phyloP scores from a whole-genome alignment of 1,284 basidiomycete species.

The Erythrobasidium hasegawianum region DNA sequence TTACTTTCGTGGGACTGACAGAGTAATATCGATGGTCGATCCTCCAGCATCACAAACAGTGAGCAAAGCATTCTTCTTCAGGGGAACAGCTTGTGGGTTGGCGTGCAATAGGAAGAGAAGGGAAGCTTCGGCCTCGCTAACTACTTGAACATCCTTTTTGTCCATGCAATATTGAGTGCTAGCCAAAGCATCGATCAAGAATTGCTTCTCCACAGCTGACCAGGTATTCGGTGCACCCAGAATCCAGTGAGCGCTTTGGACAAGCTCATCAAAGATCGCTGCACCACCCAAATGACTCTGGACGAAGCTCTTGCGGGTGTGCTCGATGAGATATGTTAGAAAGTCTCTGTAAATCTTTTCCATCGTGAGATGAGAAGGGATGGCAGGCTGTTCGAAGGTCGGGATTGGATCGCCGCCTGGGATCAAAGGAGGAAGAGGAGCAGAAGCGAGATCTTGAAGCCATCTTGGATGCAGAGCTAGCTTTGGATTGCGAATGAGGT shows the following conservation, averaged over 20 bases:
- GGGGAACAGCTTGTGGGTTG: not conserved
- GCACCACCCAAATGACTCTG: not conserved
- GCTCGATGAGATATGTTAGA: not conserved
- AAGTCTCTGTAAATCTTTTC: not conserved
- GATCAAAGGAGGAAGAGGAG: not conserved
- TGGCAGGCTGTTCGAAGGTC: not conserved
- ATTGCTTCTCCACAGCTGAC: not conserved
- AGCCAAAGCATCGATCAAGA: not conserved
- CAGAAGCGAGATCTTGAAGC: not conserved
- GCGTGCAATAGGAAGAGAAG: not conserved
- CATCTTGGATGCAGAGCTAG: not conserved
- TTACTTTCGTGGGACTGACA: too few relatives aligned
- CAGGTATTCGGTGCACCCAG: not conserved
- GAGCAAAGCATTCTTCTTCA: not conserved
- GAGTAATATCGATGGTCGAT: not conserved
- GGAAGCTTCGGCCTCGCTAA: not conserved
- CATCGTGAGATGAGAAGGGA: not conserved
- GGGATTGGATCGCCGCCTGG: not conserved
- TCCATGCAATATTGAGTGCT: not conserved
- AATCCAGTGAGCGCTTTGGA: not conserved
- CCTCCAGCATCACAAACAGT: conserved; percentile 1
- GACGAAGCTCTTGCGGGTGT: not conserved
- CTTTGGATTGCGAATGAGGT: not conserved
- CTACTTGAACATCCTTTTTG: not conserved
- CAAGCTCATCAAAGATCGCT: not conserved